Evolutionary conservation across 257 asterid genomes (phyloP), one percentile per base, ranked within the genome.

Genomic region (Knoxia roxburghii): DNA sequence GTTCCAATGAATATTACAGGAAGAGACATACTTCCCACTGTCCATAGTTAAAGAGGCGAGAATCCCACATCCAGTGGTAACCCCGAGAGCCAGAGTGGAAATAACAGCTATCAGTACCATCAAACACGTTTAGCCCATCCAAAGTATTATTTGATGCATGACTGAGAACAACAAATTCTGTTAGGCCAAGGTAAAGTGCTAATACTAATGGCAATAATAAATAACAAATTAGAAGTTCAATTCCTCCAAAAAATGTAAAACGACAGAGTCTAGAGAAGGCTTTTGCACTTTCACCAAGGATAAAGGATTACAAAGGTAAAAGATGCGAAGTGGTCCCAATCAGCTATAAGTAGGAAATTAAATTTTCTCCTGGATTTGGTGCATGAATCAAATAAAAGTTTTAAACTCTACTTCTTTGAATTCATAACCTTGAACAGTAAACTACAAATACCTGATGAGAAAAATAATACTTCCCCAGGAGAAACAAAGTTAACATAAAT

Each of bases 81-180:
- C 99, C 99, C 37, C 89, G 89, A 21, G 89, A 32, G 68, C 96
- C 97, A 77, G 99, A 85, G 87, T 94, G 99, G 73, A 94, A 90
- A 76, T 90, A 94, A 78, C 97, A 89, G 79, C 86, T 73, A 78
- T 94, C 99, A 30, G 99, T 94, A 64, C 99, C 99, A 71, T 94
- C 99, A 76, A 90, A 88, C 99, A 94, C 90, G 96, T 94, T 90
- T 80, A 94, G 82, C 58, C 99, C 99, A 82, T 94, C 99, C 84
- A 94, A 89, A 76, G 99, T 94, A 77, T 94, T 94, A 71, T 94
- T 94, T 45, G 99, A 94, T 77, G 99, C 70, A 78, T 94, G 99
- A 77, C 99, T 94, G 95, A 78, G 78, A 21, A 48, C 11, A 73
- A 57, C 23, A 57, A 50, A 21, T 72, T 61, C 64, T 65, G 65